Conservation (phyloP, 2,329 filamentous ascomycete species). For the Cladosporium halotolerans region DNA sequence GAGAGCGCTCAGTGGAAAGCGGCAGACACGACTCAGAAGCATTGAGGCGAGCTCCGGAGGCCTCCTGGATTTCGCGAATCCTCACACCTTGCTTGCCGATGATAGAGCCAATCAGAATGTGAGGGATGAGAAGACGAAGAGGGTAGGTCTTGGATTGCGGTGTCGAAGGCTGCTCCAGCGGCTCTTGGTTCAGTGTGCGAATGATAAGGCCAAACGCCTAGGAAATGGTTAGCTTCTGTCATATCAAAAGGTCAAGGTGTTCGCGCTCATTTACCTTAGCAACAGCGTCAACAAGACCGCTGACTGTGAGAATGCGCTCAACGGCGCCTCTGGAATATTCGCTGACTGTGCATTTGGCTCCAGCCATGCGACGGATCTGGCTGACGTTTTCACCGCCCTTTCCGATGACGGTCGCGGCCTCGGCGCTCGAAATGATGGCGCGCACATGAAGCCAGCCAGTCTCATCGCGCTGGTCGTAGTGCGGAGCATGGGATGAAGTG, state of each 20-base stretch:
- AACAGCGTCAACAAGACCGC: constrained; percentile 89
- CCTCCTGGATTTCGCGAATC: constrained; percentile 97
- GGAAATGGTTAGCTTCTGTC: neutral
- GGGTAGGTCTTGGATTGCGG: constrained; percentile 96
- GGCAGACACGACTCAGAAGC: constrained; percentile 93
- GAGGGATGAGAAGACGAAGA: constrained; percentile 87
- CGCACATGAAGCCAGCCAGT: constrained; percentile 95
- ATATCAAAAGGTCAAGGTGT: constrained; percentile 18
- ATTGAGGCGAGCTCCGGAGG: constrained; percentile 91
- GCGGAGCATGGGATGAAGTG: constrained; percentile 36
- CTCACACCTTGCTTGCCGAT: constrained; percentile 95
- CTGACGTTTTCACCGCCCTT: constrained; percentile 99
- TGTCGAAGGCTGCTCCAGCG: constrained; percentile 78
- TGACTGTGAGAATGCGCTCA: constrained; percentile 95
- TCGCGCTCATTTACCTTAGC: constrained; percentile 63
- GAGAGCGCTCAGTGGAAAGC: constrained; percentile 91
- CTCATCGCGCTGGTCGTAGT: constrained; percentile 66
- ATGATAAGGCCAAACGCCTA: constrained; percentile 97
- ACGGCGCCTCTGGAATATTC: constrained; percentile 96
- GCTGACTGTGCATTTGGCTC: constrained; percentile 97
- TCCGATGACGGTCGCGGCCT: constrained; percentile 95
- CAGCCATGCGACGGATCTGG: constrained; percentile 88
- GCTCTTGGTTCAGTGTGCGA: constrained; percentile 95
- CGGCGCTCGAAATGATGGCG: constrained; percentile 92
- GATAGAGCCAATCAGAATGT: constrained; percentile 96